Evolutionary conservation across 306 rosid species (phyloP).

Genomic region (Malus orientalis): DNA sequence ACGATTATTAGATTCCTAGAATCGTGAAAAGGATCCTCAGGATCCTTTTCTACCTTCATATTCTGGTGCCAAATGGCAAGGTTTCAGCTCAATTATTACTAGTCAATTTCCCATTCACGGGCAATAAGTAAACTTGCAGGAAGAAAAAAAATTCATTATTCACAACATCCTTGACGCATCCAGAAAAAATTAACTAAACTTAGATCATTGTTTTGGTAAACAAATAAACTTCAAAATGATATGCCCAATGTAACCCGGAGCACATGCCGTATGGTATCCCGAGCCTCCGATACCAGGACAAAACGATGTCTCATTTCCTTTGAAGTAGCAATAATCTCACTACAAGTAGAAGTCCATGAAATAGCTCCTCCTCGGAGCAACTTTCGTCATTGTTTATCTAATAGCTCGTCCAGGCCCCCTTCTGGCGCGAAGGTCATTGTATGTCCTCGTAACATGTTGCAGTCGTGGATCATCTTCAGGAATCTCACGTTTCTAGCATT

Average conservation of each 20-base stretch:
- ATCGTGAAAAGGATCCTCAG: no score
- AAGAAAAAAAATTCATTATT: no score
- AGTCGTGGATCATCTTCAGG: conserved; percentile 86
- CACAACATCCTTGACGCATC: no score
- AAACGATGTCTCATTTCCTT: neutral
- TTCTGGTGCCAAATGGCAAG: no score
- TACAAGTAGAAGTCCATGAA: neutral
- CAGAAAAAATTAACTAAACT: no score
- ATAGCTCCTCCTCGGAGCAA: neutral
- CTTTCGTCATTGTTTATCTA: conserved; percentile 6
- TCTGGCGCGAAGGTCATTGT: conserved; percentile 25
- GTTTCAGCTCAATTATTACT: no score
- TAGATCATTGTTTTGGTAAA: no score
- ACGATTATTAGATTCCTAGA: no score
- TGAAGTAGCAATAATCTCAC: neutral
- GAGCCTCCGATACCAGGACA: neutral
- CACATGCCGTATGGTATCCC: neutral
- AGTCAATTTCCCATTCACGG: no score
- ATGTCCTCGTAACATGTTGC: conserved; percentile 33
- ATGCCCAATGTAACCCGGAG: neutral
- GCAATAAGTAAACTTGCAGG: no score
- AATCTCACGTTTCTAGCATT: conserved; percentile 61
- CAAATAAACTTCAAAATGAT: no score
- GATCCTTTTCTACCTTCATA: no score
- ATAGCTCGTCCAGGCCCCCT: neutral